These are phyloP conservation scores for Hyphopichia burtonii DNA, from an alignment of 1,139 yeast genomes.

Conservation along the genomic window DNA sequence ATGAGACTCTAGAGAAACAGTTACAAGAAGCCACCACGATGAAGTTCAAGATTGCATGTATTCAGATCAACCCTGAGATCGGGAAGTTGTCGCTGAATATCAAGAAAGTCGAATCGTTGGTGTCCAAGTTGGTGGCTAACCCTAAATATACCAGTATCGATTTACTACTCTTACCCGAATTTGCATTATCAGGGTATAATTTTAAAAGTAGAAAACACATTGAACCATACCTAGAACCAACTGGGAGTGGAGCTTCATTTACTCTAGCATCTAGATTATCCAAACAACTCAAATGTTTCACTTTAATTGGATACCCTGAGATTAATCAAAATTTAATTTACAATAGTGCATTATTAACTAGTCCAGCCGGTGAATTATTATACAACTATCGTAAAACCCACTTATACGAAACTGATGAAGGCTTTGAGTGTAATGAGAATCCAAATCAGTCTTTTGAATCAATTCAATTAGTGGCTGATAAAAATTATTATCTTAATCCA, in stretches of 20 bases:
- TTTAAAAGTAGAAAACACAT: not conserved
- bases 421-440: constrained; percentile 78
- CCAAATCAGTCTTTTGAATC: constrained; percentile 50
- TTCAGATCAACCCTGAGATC: constrained; percentile 67
- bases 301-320: constrained; percentile 86
- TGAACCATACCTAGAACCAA: constrained; percentile 8
- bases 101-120: constrained; percentile 42
- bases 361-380: constrained; percentile 56
- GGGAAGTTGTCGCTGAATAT: constrained; percentile 61
- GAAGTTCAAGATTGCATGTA: constrained; percentile 53
- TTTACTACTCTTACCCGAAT: constrained; percentile 74
- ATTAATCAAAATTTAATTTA: constrained; percentile 38
- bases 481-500: constrained; percentile 18
- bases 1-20: no score
- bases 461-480: constrained; percentile 37
- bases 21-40: no score
- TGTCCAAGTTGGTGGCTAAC: constrained; percentile 20
- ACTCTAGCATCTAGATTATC: constrained; percentile 45
- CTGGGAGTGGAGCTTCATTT: constrained; percentile 40
- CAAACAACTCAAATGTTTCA: constrained; percentile 53
- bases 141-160: constrained; percentile 40
- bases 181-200: constrained; percentile 85
- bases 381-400: constrained; percentile 77
- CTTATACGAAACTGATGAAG: constrained; percentile 75
- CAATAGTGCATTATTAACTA: constrained; percentile 71